A percentile compares a stretch with the other conserved stretches of the same genome.
Conservation (phyloP, 2,329 filamentous ascomycete species). For the Alternaria ethzedia region DNA sequence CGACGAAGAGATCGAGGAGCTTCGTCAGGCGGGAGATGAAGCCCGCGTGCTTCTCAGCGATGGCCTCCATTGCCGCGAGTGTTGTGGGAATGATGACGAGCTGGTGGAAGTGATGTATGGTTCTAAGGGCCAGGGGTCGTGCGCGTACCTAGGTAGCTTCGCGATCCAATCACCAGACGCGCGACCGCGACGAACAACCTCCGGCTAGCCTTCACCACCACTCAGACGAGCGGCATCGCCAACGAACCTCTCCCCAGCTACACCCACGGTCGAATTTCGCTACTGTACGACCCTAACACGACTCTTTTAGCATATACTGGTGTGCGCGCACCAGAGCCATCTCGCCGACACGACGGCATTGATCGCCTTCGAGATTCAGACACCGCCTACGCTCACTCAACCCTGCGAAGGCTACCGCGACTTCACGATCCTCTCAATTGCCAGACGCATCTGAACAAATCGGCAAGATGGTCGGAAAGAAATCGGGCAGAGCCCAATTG, state of each 20-base stretch:
- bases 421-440: not conserved
- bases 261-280: not conserved
- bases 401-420: not conserved
- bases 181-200: constrained; percentile 18
- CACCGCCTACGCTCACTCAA: constrained; percentile 2
- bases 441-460: not conserved
- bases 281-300: not conserved
- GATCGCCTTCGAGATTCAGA: not conserved
- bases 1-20: not conserved
- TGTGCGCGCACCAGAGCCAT: not conserved
- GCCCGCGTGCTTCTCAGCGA: not conserved
- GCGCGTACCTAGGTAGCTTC: not conserved
- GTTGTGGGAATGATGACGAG: not conserved
- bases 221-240: not conserved
- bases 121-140: not conserved
- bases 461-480: constrained; percentile 67
- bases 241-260: not conserved
- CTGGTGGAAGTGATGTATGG: not conserved
- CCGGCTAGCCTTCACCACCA: constrained; percentile 4
- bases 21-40: not conserved
- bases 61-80: not conserved
- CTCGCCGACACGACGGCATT: not conserved
- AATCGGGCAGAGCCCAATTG: constrained; percentile 67
- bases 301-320: not conserved
- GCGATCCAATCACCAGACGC: constrained; percentile 27